Base-by-base conservation (phyloP, 495 filamentous ascomycete genomes). In the Podospora appendiculata region DNA sequence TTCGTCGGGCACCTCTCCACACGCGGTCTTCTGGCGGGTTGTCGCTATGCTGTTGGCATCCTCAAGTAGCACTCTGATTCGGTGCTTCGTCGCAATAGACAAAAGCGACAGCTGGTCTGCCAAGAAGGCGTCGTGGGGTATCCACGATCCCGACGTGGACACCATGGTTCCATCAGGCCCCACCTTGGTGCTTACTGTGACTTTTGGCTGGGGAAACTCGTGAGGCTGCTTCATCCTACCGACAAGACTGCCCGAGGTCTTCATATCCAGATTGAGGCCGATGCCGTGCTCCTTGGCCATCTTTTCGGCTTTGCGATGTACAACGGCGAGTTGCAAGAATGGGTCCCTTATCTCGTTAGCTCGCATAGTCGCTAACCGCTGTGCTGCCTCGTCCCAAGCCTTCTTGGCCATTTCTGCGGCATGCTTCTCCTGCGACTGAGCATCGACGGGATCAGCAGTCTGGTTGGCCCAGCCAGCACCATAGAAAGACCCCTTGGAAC, bases 51-150 rank as follows among this genome's bases (percentile, higher is more conserved):
- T 45, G 36, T 41, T 41, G 4, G 51, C 47, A 3, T 58, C 56
- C 44, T 58, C 56, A 6, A 58, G 41, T 41, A 58, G 14, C 18
- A 54, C 51, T 33, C 51, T 41, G 8, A 53, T 11, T 13, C 56
- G 34, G n/a, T 51, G 42, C 36, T 51, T 54, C 11, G 47, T 48
- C 13, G 48, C 48, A 33, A 50, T 41, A 10, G 48, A 50, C 12
- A 50, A 16, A 19, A 50, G 72, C 25, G 85, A 80, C 16, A 94
- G 58, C 45, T 95, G 82, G 47, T 95, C 88, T 12, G 83, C 82
- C 34, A 93, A 65, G 35, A 74, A 78, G 2, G 84, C 75, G 9
- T 85, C 85, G 25, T 79, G 70, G 13, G 82, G 81, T 17, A 90
- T 77, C n/a, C 87, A 73, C 2, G 82, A 79, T 1, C 83, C 83